Percentiles rank a stretch among this genome's conserved stretches.
Conservation (phyloP, 768 basidiomycete species). For the Macrolepiota dolichaula region DNA sequence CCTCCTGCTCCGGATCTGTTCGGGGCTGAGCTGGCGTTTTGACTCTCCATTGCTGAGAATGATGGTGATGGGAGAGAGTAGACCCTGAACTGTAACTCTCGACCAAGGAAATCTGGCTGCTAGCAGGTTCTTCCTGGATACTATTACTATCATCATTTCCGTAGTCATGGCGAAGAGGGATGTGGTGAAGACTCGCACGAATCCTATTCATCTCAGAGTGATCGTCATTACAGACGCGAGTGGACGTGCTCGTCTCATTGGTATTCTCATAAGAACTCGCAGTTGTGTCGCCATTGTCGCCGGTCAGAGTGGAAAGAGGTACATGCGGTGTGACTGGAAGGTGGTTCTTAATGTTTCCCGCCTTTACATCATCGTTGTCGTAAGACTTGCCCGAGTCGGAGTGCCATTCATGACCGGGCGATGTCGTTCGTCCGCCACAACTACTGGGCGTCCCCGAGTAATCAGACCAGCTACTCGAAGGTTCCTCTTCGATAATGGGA, state of each 20-base stretch:
- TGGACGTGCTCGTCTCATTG: not conserved
- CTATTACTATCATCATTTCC: not conserved
- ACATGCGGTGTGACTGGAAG: not conserved
- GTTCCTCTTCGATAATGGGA: not conserved
- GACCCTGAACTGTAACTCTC: constrained; percentile 2
- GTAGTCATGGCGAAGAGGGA: not conserved
- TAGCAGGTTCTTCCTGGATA: not conserved
- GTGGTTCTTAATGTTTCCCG: not conserved
- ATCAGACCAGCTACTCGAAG: not conserved
- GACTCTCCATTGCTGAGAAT: not conserved
- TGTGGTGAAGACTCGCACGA: not conserved
- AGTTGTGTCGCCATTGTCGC: not conserved
- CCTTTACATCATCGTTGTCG: not conserved
- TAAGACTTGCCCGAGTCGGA: not conserved
- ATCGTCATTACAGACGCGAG: not conserved
- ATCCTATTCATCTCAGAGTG: not conserved
- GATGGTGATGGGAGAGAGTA: not conserved
- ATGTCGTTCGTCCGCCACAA: not conserved
- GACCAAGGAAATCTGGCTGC: not conserved
- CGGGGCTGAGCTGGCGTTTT: not conserved
- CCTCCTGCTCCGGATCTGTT: too few relatives aligned
- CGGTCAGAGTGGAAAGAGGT: not conserved
- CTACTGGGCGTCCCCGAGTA: not conserved
- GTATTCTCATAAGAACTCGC: not conserved
- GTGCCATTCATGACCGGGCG: not conserved